These are phyloP conservation scores for Taphrina betulina DNA, from an alignment of 1,139 yeast genomes.

Conservation along the genomic window DNA sequence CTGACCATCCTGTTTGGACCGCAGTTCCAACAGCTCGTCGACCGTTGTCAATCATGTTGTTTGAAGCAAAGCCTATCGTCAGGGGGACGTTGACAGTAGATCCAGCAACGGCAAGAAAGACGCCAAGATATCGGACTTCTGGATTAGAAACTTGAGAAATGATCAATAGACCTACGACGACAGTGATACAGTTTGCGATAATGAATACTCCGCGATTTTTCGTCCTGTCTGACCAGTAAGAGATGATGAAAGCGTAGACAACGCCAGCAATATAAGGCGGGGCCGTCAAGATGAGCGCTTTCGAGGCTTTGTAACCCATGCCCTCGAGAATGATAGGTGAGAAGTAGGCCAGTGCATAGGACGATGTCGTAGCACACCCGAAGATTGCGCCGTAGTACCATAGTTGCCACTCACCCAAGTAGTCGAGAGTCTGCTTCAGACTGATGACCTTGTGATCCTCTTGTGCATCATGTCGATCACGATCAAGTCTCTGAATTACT, in stretches of 20 bases:
- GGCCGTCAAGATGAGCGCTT: constrained; percentile 58
- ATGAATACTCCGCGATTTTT: constrained; percentile 60
- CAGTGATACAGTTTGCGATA: constrained; percentile 48
- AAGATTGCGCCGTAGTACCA: constrained; percentile 28
- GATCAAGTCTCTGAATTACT: constrained; percentile 48
- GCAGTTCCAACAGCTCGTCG: constrained; percentile 33
- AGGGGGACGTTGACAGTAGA: constrained; percentile 59
- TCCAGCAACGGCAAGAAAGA: constrained; percentile 60
- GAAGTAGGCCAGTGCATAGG: constrained; percentile 61
- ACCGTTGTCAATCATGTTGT: constrained; percentile 30
- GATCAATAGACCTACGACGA: constrained; percentile 55
- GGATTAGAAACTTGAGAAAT: constrained; percentile 53
- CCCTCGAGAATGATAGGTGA: constrained; percentile 59
- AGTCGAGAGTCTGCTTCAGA: constrained; percentile 5
- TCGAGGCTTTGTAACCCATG: constrained; percentile 52
- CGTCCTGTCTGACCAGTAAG: constrained; percentile 55
- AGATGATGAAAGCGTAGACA: constrained; percentile 50
- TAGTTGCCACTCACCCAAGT: constrained; percentile 30
- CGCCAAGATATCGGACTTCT: constrained; percentile 60
- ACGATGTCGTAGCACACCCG: constrained; percentile 52
- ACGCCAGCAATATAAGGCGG: constrained; percentile 62
- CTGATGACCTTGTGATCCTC: constrained; percentile 30
- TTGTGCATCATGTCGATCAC: constrained; percentile 30
- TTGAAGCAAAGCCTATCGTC: constrained; percentile 55
- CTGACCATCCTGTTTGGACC: constrained; percentile 30